phyloP scores from a whole-genome alignment of 768 basidiomycete genomes.

The Amanita phalloides region DNA sequence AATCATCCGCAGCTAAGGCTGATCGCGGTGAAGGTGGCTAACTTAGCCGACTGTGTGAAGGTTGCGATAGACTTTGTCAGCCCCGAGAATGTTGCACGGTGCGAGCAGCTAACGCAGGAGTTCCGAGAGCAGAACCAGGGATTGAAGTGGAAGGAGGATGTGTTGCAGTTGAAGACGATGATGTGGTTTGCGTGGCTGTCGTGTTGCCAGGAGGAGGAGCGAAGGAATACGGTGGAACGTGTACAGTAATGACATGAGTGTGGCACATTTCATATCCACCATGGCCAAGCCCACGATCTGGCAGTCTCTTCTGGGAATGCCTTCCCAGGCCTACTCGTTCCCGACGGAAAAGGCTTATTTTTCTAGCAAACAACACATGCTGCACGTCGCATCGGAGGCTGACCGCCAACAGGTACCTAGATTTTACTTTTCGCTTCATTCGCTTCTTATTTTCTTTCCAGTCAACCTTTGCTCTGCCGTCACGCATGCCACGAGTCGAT shows the following conservation, averaged over 20 bases:
- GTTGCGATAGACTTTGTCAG: conserved; percentile 93
- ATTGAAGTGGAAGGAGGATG: conserved; percentile 90
- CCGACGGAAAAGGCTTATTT: conserved; percentile 37
- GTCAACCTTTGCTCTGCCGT: neutral
- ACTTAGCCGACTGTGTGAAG: conserved; percentile 92
- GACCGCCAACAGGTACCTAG: neutral
- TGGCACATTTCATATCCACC: neutral
- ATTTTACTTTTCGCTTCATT: neutral
- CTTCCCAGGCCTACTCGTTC: conserved; percentile 51
- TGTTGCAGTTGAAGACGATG: conserved; percentile 83
- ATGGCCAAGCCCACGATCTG: conserved; percentile 22
- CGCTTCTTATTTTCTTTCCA: neutral
- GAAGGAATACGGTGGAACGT: neutral
- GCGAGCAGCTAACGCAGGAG: conserved; percentile 77
- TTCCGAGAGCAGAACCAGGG: conserved; percentile 85
- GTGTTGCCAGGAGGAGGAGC: conserved; percentile 29
- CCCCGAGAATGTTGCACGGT: conserved; percentile 83
- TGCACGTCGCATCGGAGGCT: conserved; percentile 27
- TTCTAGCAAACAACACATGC: conserved; percentile 39
- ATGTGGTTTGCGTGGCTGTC: conserved; percentile 93
- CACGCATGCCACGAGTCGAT: neutral
- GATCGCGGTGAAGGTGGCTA: conserved; percentile 54
- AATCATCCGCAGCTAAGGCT: neutral
- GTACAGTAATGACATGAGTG: neutral
- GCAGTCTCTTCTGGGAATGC: conserved; percentile 50